Evolutionary conservation across 306 rosid genomes (phyloP).

Genomic region (Acacia acuminata): DNA sequence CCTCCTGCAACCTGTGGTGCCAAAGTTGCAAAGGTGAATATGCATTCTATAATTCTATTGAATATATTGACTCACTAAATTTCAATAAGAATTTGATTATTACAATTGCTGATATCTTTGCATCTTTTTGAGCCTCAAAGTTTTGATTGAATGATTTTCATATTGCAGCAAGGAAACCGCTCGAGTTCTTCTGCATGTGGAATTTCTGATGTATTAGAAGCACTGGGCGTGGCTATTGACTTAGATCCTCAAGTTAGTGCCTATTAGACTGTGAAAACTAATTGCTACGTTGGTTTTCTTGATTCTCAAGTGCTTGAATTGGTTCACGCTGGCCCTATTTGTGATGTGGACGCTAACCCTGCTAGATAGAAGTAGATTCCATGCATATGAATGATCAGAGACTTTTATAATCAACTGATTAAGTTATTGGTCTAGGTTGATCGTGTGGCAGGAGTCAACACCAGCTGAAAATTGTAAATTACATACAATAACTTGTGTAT

Average conservation of each 20-base stretch:
- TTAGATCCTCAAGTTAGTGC: too few relatives aligned
- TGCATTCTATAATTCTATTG: too few relatives aligned
- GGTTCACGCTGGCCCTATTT: neutral
- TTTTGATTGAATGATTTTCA: too few relatives aligned
- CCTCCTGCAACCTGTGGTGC: too few relatives aligned
- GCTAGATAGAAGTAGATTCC: neutral
- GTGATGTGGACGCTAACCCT: neutral
- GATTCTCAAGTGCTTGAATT: neutral
- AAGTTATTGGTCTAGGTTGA: neutral
- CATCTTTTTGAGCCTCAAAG: too few relatives aligned
- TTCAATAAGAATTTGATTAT: too few relatives aligned
- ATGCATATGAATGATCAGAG: neutral
- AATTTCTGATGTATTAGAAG: constrained; percentile 92
- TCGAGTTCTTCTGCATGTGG: constrained; percentile 97
- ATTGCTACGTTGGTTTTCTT: neutral
- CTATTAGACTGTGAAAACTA: too few relatives aligned
- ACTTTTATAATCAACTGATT: neutral
- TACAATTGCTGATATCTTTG: too few relatives aligned
- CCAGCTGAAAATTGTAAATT: neutral
- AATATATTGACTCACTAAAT: too few relatives aligned
- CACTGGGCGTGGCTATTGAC: constrained; percentile 64
- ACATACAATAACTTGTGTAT: neutral
- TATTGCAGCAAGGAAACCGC: constrained; percentile 86
- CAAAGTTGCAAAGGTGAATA: too few relatives aligned
- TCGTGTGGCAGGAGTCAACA: neutral